Evolutionary conservation across 257 asterid genomes (phyloP).

Genomic region (Paraleonurus japonicus): DNA sequence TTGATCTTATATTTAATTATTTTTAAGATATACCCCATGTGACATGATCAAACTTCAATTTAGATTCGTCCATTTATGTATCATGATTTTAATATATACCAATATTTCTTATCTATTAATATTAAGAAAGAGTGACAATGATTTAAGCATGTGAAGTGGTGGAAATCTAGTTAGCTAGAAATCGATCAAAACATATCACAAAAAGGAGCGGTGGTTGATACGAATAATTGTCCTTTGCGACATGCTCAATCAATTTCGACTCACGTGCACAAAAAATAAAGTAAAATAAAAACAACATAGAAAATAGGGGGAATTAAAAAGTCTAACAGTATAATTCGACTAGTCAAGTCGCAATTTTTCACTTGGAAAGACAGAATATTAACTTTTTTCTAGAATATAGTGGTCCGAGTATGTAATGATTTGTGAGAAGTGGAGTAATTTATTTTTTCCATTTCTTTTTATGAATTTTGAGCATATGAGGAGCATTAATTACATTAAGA

Average conservation of each 20-base stretch:
- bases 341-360: background rate
- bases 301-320: background rate
- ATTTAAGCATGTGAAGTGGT: slow-evolving; percentile 21
- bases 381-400: background rate
- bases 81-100: background rate
- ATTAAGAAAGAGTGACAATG: background rate
- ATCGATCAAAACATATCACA: background rate
- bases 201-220: slow-evolving; percentile 15
- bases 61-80: background rate
- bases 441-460: too few species aligned
- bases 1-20: too few species aligned
- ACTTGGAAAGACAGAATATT: background rate
- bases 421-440: background rate
- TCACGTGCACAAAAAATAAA: slow-evolving; percentile 20
- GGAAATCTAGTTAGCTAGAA: slow-evolving; percentile 3
- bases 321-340: background rate
- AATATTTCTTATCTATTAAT: background rate
- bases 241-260: slow-evolving; percentile 21
- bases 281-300: background rate
- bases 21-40: background rate
- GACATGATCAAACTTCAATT: background rate
- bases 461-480: too few species aligned
- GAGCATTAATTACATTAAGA: background rate
- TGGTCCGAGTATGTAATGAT: background rate
- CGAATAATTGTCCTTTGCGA: slow-evolving; percentile 11